Evolutionary conservation across 257 asterid species (phyloP), one percentile per base, ranked within the genome.

Genomic region (Solanum bulbocastanum): DNA sequence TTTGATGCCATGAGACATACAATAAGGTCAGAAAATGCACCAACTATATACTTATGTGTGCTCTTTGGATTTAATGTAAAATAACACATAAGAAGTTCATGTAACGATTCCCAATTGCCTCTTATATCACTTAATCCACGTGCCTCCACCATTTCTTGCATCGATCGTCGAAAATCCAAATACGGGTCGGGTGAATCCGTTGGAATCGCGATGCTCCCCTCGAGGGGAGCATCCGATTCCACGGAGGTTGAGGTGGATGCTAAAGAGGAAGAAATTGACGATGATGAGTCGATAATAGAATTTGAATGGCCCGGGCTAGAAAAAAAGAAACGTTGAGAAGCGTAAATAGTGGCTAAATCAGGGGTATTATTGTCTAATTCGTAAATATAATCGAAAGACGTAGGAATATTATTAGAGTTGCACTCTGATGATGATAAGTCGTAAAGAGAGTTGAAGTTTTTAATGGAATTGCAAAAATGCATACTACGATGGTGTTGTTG

Each of bases 131-230:
- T 92, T 52, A 92, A 87, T 2, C 88, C 93, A 62, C 94, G 98
- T 76, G 99, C 98, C 87, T 94, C 98, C 95, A 97, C 98, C 99
- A 97, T 97, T 74, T 96, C 99, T 74, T 96, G 98, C 99, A 97
- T 96, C 66, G 99, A 97, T 52, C 92, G 90, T 75, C 99, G 96
- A 93, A 97, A 97, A 89, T 97, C 99, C 37, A 52, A 8, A 91
- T 87, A 94, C 4, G 99, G 99, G 91, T 96, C 98, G 9, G 96
- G 94, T 5, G 99, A 97, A 89, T 91, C 91, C 15, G 98, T 95
- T 58, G 95, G 94, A 11, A 97, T 92, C 15, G 98, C 98, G 20
- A 95, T 72, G 90, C 95, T 91, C 6, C 91, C 93, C 79, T 86
- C 87, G 0, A 91, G 83, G 89, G 12, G 78, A 8, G 87, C 58